Percentiles rank a stretch among this genome's conserved stretches.
phyloP scores from a whole-genome alignment of 2,329 filamentous ascomycete genomes.

The Colletotrichum orbiculare region DNA sequence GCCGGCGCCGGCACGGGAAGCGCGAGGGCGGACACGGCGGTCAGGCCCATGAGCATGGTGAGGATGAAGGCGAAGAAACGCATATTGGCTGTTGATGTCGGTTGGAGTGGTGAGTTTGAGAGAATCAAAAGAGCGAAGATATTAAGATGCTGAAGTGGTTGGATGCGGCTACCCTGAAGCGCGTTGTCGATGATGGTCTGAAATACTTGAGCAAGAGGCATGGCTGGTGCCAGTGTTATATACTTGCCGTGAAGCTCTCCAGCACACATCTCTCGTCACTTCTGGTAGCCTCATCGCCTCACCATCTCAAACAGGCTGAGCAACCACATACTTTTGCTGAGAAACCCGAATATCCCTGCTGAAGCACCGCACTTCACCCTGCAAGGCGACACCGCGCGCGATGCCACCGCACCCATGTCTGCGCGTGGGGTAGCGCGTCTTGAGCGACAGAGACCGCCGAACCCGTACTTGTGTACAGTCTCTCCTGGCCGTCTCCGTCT shows the following conservation, averaged over 20 bases:
- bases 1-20: slow-evolving; percentile 10
- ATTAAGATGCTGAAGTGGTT: background rate
- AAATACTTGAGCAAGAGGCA: fast-evolving
- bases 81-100: slow-evolving; percentile 11
- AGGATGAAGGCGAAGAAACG: slow-evolving; percentile 12
- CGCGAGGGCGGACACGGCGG: slow-evolving; percentile 17
- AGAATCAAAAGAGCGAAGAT: background rate
- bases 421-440: slow-evolving; percentile 1
- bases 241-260: background rate
- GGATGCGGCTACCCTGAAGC: background rate
- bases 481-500: slow-evolving; percentile 4
- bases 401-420: slow-evolving; percentile 1
- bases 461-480: too few species aligned
- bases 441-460: background rate
- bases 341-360: slow-evolving; percentile 8
- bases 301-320: slow-evolving; percentile 21
- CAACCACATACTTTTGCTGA: slow-evolving; percentile 13
- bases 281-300: slow-evolving; percentile 4
- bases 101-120: background rate
- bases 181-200: background rate
- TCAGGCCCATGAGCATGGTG: slow-evolving; percentile 19
- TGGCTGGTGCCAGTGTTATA: slow-evolving; percentile 10
- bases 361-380: background rate
- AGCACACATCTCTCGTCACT: background rate
- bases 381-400: background rate